Percentiles rank a stretch among this genome's conserved stretches.
These are phyloP conservation scores for Trichoderma cornu-damae DNA, from an alignment of 2,329 filamentous ascomycete genomes.

Conservation along the genomic window DNA sequence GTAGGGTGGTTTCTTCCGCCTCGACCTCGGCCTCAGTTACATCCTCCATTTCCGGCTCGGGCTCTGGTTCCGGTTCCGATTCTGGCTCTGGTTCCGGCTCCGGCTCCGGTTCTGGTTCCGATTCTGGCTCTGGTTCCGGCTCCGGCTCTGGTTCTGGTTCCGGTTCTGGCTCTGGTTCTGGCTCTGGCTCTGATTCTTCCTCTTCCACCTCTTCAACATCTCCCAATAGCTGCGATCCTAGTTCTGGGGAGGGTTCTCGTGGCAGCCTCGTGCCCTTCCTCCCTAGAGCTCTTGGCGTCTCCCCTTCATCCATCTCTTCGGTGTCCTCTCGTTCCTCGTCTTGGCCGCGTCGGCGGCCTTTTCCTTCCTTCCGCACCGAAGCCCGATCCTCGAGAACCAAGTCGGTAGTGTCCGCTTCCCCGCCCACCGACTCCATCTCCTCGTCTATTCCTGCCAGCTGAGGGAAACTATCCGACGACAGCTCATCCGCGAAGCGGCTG, in stretches of 20 bases:
- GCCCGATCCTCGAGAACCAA: background rate
- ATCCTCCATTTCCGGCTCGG: background rate
- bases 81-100: background rate
- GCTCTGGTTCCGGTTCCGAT: background rate
- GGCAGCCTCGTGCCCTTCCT: constrained; percentile 40
- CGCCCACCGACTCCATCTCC: background rate
- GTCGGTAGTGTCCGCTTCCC: background rate
- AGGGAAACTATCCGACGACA: constrained; percentile 30
- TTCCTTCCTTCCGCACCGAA: background rate
- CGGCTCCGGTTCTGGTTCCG: constrained; percentile 15
- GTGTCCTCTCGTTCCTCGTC: constrained; percentile 32
- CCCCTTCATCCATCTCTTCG: constrained; percentile 40
- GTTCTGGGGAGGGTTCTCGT: constrained; percentile 39
- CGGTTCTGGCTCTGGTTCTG: constrained; percentile 31
- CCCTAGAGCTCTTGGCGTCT: constrained; percentile 40
- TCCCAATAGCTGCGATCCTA: constrained; percentile 34
- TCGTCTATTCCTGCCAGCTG: constrained; percentile 11
- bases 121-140: background rate
- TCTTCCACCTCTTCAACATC: constrained; percentile 23
- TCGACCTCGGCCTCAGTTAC: background rate
- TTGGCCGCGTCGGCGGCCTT: constrained; percentile 21
- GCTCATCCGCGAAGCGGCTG: constrained; percentile 29
- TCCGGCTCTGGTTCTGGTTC: constrained; percentile 19
- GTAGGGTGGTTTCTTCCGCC: background rate
- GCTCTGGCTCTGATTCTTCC: background rate